phyloP scores from a whole-genome alignment of 495 filamentous ascomycete species.

The Jackrogersella multiformis region DNA sequence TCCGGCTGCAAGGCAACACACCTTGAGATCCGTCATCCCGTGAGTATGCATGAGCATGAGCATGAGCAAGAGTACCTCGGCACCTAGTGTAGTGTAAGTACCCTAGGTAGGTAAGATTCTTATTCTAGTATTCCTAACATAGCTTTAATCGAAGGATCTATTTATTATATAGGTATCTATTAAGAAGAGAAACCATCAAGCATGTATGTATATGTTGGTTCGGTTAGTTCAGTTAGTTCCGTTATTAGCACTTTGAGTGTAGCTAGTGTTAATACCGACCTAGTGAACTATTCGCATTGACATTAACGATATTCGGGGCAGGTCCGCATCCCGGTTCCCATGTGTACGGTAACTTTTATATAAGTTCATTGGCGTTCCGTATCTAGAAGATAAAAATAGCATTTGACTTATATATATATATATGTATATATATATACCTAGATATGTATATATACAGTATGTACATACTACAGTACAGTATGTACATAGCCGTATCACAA shows the following conservation, averaged over 20 bases:
- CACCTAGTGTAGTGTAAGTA: too few relatives aligned
- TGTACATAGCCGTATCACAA: too few relatives aligned
- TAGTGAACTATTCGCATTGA: neutral
- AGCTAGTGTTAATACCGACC: too few relatives aligned
- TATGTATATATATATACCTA: too few relatives aligned
- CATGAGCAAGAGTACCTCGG: too few relatives aligned
- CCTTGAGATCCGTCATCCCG: conserved; percentile 10
- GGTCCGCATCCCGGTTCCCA: conserved; percentile 4
- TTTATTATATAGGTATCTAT: too few relatives aligned
- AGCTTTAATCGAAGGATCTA: neutral
- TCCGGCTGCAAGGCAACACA: conserved; percentile 37
- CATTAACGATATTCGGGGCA: neutral
- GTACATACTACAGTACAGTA: too few relatives aligned
- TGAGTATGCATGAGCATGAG: conserved; percentile 4
- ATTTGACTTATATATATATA: conserved; percentile 16
- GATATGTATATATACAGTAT: too few relatives aligned
- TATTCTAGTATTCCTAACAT: neutral
- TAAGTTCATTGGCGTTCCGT: neutral
- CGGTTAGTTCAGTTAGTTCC: neutral
- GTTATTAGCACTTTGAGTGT: too few relatives aligned
- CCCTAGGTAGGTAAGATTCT: neutral
- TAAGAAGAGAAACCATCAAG: neutral
- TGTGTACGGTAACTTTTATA: neutral
- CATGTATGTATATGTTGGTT: neutral
- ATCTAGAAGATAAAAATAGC: conserved; percentile 21